phyloP scores from a whole-genome alignment of 2,329 filamentous ascomycete species.

The Fusarium sambucinum region DNA sequence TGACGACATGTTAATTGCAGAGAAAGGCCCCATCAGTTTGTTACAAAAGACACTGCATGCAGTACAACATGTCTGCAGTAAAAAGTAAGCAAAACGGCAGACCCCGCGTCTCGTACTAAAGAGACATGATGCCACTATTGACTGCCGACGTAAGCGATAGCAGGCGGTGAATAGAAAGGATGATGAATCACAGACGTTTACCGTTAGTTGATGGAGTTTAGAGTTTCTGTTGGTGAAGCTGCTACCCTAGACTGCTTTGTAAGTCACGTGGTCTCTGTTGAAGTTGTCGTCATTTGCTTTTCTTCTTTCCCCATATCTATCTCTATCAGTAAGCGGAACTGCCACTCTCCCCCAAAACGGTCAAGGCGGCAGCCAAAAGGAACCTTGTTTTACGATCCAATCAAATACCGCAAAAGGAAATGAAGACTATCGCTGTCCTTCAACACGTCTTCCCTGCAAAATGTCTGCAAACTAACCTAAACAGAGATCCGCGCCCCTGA shows the following conservation, averaged over 20 bases:
- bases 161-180: slow-evolving; percentile 20
- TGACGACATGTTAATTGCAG: slow-evolving; percentile 42
- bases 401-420: slow-evolving; percentile 29
- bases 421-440: slow-evolving; percentile 22
- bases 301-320: background rate
- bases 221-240: background rate
- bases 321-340: too few species aligned
- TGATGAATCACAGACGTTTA: background rate
- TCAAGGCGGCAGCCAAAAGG: slow-evolving; percentile 14
- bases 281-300: slow-evolving; percentile 35
- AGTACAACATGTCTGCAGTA: background rate
- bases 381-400: slow-evolving; percentile 29
- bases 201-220: slow-evolving; percentile 3
- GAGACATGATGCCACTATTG: slow-evolving; percentile 13
- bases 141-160: slow-evolving; percentile 10
- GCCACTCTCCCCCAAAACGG: background rate
- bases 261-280: slow-evolving; percentile 11
- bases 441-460: slow-evolving; percentile 42
- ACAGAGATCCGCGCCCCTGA: slow-evolving; percentile 16
- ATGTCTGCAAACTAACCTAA: slow-evolving; percentile 19
- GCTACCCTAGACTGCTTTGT: slow-evolving; percentile 21
- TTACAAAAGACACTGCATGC: slow-evolving; percentile 3
- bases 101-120: slow-evolving; percentile 1
- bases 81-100: slow-evolving; percentile 15
- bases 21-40: background rate